Evolutionary conservation across 1,284 basidiomycete genomes (phyloP), one percentile per base, ranked within the genome.

Genomic region (Erythrobasidium hasegawianum): DNA sequence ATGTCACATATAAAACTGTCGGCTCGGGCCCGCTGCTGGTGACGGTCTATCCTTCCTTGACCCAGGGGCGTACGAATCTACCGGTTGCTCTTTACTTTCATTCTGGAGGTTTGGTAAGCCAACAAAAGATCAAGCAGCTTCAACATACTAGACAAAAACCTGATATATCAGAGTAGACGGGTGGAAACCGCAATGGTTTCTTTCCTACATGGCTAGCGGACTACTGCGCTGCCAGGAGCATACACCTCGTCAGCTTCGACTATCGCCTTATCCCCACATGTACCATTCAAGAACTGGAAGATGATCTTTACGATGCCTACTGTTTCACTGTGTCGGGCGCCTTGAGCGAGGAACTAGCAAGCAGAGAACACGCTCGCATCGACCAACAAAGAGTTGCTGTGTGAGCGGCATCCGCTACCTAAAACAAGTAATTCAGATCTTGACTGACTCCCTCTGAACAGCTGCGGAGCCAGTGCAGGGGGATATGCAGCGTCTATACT

Each of bases 221-320:
- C 16, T 64, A 49, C 20, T 57, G 40, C 29, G 57, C 49, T 27
- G 26, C 55, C 11, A 43, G 40, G 38, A 54, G 53, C 20, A 26
- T 64, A 27, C 61, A 64, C 16, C 27, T 64, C 7, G 61, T 54
- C 11, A 64, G 49, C 39, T 22, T 58, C 8, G 61, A 64, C 40
- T 64, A 64, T 26, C 40, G 61, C 9, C 61, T 64, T 40, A 64
- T 64, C 40, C 61, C 61, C 2, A 57, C 54, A 27, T 56, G 61
- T 18, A 64, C 39, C 43, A 33, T 64, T 2, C 20, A 49, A 40
- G 61, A 64, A 11, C 18, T 57, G 3, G 45, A 49, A 18, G 55
- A 64, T 29, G 61, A 64, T 26, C 33, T 41, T 18, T 57, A 33
- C 14, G 61, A 64, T 22, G 56, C 41, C 18, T 64, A 57, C 45